phyloP scores from a whole-genome alignment of 345 rosid genomes.

The Capsella bursapastoris region DNA sequence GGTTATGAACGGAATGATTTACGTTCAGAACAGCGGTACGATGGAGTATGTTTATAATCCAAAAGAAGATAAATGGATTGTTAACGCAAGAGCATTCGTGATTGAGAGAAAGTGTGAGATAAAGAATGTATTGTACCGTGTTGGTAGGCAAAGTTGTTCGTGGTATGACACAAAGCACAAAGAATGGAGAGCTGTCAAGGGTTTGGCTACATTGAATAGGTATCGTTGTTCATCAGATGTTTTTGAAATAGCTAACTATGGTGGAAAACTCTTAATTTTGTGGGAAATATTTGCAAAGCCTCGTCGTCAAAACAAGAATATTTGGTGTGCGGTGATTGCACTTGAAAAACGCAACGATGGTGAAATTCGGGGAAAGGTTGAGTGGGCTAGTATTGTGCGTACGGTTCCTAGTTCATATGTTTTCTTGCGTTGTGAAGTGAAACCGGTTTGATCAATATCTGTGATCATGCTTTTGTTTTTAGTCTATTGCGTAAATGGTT shows the following conservation, averaged over 20 bases:
- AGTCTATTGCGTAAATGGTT: neutral
- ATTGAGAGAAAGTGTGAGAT: neutral
- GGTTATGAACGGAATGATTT: neutral
- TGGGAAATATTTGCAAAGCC: conserved; percentile 1
- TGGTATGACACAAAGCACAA: conserved; percentile 15
- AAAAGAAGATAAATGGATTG: neutral
- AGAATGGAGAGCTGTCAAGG: conserved; percentile 8
- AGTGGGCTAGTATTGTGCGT: conserved; percentile 10
- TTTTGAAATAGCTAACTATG: neutral
- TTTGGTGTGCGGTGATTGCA: conserved; percentile 24
- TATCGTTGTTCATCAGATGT: neutral
- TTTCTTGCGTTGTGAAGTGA: conserved; percentile 5
- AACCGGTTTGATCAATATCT: conserved; percentile 7
- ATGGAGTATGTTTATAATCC: conserved; percentile 29
- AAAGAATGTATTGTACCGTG: conserved; percentile 1
- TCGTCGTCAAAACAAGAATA: conserved; percentile 7
- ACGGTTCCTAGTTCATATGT: conserved; percentile 10
- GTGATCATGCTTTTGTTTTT: conserved; percentile 41
- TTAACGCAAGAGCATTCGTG: neutral
- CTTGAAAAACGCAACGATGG: neutral
- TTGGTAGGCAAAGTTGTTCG: neutral
- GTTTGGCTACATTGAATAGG: conserved; percentile 5
- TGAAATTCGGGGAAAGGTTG: conserved; percentile 15
- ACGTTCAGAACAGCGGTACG: conserved; percentile 14
- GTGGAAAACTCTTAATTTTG: conserved; percentile 10